These are phyloP conservation scores for Chamaecyparis obtusa DNA, from an alignment of 75 land plant species.

Conservation along the genomic window DNA sequence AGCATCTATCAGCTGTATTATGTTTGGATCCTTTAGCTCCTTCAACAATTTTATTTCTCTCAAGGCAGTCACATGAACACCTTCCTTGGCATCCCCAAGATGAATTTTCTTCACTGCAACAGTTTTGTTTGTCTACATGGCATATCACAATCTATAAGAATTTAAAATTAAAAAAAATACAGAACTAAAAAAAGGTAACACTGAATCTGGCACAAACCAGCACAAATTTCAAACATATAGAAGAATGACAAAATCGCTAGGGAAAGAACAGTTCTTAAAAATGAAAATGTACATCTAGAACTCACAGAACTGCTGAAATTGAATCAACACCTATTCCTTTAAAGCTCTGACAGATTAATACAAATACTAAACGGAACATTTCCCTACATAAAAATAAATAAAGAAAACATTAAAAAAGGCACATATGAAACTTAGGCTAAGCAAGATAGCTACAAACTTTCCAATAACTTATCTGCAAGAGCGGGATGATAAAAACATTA, in stretches of 20 bases:
- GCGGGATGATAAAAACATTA: neutral
- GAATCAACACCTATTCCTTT: neutral
- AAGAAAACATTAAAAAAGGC: neutral
- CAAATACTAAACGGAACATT: neutral
- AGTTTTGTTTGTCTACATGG: slow-evolving; percentile 72
- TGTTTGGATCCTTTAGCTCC: slow-evolving; percentile 89
- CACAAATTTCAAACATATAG: slow-evolving; percentile 1
- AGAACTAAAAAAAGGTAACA: neutral
- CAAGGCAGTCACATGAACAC: slow-evolving; percentile 92
- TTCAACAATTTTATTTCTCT: slow-evolving; percentile 95
- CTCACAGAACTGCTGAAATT: neutral
- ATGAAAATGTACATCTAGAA: neutral
- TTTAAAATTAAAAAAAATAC: neutral
- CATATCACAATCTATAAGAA: neutral
- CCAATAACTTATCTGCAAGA: neutral
- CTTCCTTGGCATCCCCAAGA: slow-evolving; percentile 91
- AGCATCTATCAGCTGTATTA: slow-evolving; percentile 93
- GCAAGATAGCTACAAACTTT: neutral
- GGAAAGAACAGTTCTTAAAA: neutral
- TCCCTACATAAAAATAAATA: neutral
- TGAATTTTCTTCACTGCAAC: slow-evolving; percentile 97
- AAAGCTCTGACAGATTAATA: neutral
- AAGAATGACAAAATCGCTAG: neutral
- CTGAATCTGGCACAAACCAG: neutral
- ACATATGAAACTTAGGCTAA: neutral